Evolutionary conservation across 345 rosid genomes (phyloP).

Genomic region (Dovyalis caffra): DNA sequence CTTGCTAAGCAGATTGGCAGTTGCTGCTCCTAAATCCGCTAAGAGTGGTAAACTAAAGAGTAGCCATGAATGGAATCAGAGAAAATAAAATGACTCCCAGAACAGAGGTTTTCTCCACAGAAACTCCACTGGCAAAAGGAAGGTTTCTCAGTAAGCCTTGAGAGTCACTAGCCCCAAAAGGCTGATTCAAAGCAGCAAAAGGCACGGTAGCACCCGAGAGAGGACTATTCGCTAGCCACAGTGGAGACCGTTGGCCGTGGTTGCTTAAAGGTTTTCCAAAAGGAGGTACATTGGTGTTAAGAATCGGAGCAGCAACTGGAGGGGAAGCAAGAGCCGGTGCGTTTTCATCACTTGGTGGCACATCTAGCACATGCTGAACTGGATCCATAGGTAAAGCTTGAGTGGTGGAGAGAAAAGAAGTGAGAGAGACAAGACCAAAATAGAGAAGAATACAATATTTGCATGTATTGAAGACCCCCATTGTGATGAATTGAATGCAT

Average conservation of each 20-base stretch:
- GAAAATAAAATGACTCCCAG: slow-evolving; percentile 14
- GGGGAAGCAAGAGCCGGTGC: slow-evolving; percentile 2
- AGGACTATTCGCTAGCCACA: too few species aligned
- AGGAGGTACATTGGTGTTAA: not conserved
- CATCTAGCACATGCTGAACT: not conserved
- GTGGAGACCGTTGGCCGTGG: slow-evolving; percentile 22
- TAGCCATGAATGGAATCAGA: slow-evolving; percentile 1
- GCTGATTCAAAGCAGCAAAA: not conserved
- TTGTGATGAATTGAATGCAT: too few species aligned
- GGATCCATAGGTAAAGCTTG: too few species aligned
- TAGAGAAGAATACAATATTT: too few species aligned
- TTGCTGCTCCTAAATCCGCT: not conserved
- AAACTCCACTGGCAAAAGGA: slow-evolving; percentile 37
- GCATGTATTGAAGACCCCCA: too few species aligned
- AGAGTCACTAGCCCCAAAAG: not conserved
- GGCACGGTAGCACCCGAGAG: slow-evolving; percentile 33
- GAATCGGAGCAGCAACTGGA: slow-evolving; percentile 7
- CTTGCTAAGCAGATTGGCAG: not conserved
- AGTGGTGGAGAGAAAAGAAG: too few species aligned
- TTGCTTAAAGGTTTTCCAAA: slow-evolving; percentile 12
- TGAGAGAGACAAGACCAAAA: too few species aligned
- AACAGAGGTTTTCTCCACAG: slow-evolving; percentile 15
- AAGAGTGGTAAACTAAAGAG: too few species aligned
- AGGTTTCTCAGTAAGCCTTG: slow-evolving; percentile 19
- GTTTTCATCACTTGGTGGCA: not conserved